Evolutionary conservation across 2,329 filamentous ascomycete species (phyloP).

Genomic region (Ophiostoma australiae): DNA sequence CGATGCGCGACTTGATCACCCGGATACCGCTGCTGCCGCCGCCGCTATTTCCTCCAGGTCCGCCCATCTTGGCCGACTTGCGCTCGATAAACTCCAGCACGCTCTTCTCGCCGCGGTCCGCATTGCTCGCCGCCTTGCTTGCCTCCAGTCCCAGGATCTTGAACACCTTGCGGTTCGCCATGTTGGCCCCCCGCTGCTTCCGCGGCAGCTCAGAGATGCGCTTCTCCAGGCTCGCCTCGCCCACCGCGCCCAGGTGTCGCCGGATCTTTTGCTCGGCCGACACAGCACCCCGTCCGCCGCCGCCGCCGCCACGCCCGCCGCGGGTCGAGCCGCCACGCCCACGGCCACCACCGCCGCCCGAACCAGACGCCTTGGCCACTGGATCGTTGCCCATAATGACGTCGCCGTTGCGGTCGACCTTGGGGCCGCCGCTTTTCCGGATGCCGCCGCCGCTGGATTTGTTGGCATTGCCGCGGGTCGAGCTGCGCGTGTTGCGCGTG

Average conservation of each 20-base stretch:
- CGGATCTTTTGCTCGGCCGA: conserved; percentile 28
- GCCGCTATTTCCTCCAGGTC: conserved; percentile 28
- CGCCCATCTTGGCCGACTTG: conserved; percentile 56
- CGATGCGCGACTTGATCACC: conserved; percentile 68
- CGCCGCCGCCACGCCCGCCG: conserved; percentile 20
- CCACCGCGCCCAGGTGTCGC: conserved; percentile 32
- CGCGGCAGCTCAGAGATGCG: conserved; percentile 28
- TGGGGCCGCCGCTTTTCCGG: conserved; percentile 42
- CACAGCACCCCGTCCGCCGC: conserved; percentile 8
- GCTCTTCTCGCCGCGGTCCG: conserved; percentile 61
- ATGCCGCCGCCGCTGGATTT: conserved; percentile 39
- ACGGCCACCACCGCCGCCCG: conserved; percentile 15
- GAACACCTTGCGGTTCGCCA: conserved; percentile 37
- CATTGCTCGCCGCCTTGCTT: conserved; percentile 63
- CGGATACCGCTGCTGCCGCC: conserved; percentile 50
- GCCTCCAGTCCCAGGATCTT: conserved; percentile 59
- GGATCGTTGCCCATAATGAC: conserved; percentile 49
- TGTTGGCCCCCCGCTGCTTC: conserved; percentile 27
- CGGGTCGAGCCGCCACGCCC: conserved; percentile 18
- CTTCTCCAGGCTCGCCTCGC: conserved; percentile 31
- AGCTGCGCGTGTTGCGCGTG: conserved; percentile 27
- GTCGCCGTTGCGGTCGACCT: conserved; percentile 53
- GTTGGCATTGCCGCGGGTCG: conserved; percentile 17
- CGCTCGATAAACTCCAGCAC: conserved; percentile 66
- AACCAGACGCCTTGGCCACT: conserved; percentile 17